Conservation (phyloP, 139 green algal genomes). For the Choricystis sp. region DNA sequence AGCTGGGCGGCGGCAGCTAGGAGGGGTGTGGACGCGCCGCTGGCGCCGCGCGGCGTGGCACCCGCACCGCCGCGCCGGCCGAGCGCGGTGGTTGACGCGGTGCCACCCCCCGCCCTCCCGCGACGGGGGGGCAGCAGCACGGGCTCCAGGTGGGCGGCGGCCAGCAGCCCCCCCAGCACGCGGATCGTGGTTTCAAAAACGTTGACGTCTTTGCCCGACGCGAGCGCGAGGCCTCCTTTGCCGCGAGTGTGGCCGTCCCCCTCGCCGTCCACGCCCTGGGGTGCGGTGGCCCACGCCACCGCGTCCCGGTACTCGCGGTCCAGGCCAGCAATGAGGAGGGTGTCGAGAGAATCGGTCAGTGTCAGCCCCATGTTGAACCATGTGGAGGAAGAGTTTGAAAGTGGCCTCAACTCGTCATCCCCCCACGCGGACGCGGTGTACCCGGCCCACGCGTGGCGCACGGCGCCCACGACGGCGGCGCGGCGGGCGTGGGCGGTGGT, state of each 20-base stretch:
- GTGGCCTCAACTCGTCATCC: conserved; percentile 51
- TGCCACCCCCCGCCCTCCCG: no score
- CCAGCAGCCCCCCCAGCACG: conserved; percentile 73
- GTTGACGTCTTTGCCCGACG: conserved; percentile 21
- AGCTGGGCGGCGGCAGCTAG: conserved; percentile 21
- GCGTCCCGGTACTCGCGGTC: conserved; percentile 23
- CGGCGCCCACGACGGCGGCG: conserved; percentile 23
- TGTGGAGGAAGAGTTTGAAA: conserved; percentile 13
- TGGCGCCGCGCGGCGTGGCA: neutral
- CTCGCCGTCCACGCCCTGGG: neutral
- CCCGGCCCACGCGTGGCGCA: conserved; percentile 40
- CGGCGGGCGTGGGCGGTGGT: conserved; percentile 16
- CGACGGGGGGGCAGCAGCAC: no score
- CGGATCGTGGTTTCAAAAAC: conserved; percentile 91
- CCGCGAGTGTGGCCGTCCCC: conserved; percentile 1
- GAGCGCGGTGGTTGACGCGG: no score
- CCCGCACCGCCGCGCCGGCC: no score
- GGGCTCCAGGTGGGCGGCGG: conserved; percentile 47
- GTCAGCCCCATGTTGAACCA: conserved; percentile 57
- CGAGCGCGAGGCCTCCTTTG: conserved; percentile 8
- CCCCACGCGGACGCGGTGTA: conserved; percentile 59
- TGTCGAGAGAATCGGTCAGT: conserved; percentile 67
- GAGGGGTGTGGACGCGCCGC: conserved; percentile 8
- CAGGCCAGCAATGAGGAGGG: conserved; percentile 48
- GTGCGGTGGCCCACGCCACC: conserved; percentile 1